phyloP scores from a whole-genome alignment of 208 protist species.

The Trypanosoma brucei region DNA sequence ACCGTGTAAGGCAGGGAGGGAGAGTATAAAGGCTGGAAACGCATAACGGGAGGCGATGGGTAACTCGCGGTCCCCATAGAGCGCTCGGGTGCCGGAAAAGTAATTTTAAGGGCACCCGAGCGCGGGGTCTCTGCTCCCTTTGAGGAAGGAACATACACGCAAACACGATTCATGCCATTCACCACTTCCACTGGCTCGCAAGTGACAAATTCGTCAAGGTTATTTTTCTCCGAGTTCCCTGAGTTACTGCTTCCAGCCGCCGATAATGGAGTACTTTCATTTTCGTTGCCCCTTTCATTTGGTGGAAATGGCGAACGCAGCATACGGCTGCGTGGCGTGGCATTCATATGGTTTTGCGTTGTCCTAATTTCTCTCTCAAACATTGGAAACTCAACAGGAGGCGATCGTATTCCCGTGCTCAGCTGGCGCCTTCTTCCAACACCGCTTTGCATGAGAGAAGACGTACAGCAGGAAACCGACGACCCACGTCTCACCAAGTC shows the following conservation, averaged over 20 bases:
- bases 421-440: no score
- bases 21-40: slow-evolving; percentile 13
- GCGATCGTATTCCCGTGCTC: no score
- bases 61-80: not conserved
- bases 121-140: not conserved
- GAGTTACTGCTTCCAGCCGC: slow-evolving; percentile 37
- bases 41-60: slow-evolving; percentile 5
- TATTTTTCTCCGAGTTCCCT: slow-evolving; percentile 20
- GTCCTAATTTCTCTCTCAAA: no score
- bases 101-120: not conserved
- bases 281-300: slow-evolving; percentile 23
- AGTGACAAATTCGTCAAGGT: slow-evolving; percentile 34
- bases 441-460: no score
- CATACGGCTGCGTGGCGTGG: slow-evolving; percentile 29
- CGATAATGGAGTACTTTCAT: slow-evolving; percentile 26
- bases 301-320: slow-evolving; percentile 7
- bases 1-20: slow-evolving; percentile 7
- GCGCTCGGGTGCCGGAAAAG: not conserved
- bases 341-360: no score
- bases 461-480: no score
- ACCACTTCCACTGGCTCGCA: slow-evolving; percentile 17
- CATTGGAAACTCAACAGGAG: no score
- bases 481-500: no score
- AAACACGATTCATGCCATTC: slow-evolving; percentile 33
- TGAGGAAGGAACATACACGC: slow-evolving; percentile 16